Evolutionary conservation across 306 rosid species (phyloP).

Genomic region (Astragalus glycyphyllos): DNA sequence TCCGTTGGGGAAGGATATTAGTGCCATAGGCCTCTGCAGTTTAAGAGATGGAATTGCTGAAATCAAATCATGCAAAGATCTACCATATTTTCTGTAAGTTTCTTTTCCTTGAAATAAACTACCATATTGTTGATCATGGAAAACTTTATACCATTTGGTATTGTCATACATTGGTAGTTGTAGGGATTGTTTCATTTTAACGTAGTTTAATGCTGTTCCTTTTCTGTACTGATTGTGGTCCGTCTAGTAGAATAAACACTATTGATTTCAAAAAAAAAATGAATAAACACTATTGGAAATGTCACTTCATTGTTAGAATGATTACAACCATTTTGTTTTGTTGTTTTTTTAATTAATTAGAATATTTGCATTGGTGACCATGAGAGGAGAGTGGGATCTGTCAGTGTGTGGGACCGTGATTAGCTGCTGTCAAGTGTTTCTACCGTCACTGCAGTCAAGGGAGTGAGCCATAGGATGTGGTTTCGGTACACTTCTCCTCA

Average conservation of each 20-base stretch:
- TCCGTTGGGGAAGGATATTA: constrained; percentile 78
- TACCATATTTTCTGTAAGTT: constrained; percentile 89
- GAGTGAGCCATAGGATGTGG: too few relatives aligned
- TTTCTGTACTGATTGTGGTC: constrained; percentile 22
- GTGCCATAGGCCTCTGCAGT: constrained; percentile 81
- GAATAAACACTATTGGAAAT: constrained; percentile 23
- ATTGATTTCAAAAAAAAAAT: too few relatives aligned
- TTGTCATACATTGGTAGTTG: constrained; percentile 3
- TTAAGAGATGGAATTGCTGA: constrained; percentile 65
- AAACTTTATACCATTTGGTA: constrained; percentile 17
- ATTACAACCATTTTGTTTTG: constrained; percentile 2
- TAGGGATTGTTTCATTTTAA: constrained; percentile 20
- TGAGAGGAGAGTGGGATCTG: constrained; percentile 25
- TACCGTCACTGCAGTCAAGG: too few relatives aligned
- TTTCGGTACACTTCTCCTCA: too few relatives aligned
- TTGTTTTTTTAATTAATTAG: not conserved
- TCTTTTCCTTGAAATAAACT: constrained; percentile 33
- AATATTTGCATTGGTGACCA: constrained; percentile 13
- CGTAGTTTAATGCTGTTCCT: not conserved
- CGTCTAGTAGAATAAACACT: constrained; percentile 10
- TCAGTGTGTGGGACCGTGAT: not conserved
- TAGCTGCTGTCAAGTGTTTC: too few relatives aligned
- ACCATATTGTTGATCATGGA: constrained; percentile 23
- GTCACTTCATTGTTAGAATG: constrained; percentile 2
- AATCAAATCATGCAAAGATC: constrained; percentile 79